Percentiles rank a stretch among this genome's conserved stretches.
Evolutionary conservation across 2,329 filamentous ascomycete species (phyloP).

Genomic region (Cadophora sp.): DNA sequence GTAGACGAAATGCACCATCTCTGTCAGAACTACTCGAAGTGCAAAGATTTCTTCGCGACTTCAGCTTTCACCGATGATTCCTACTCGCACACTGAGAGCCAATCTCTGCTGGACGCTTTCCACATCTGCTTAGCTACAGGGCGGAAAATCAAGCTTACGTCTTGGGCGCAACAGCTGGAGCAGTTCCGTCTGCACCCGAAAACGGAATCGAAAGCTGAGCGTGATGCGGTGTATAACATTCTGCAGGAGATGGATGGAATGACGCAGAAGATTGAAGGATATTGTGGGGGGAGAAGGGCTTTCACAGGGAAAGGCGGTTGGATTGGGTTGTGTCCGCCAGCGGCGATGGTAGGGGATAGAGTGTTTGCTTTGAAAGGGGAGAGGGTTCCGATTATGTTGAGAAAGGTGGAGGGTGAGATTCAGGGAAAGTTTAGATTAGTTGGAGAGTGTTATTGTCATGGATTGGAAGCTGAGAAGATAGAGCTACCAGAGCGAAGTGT

Average conservation of each 20-base stretch:
- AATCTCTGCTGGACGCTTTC: background rate
- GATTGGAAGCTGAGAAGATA: background rate
- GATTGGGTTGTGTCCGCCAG: background rate
- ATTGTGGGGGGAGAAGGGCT: background rate
- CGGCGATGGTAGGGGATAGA: background rate
- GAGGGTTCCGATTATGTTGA: background rate
- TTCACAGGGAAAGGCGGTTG: background rate
- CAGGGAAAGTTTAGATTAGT: background rate
- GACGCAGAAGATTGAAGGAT: background rate
- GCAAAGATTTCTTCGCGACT: background rate
- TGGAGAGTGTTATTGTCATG: background rate
- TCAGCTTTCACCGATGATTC: background rate
- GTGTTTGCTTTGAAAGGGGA: background rate
- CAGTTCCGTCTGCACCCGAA: background rate
- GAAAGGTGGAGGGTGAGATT: background rate
- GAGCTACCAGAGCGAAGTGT: background rate
- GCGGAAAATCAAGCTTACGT: background rate
- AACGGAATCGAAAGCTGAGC: background rate
- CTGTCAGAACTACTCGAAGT: background rate
- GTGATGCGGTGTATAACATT: background rate
- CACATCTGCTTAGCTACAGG: background rate
- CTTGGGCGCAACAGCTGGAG: background rate
- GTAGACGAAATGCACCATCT: background rate
- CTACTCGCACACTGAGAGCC: background rate
- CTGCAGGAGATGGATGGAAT: background rate